Evolutionary conservation across 768 basidiomycete species (phyloP).

Genomic region (Hericium coralloides): DNA sequence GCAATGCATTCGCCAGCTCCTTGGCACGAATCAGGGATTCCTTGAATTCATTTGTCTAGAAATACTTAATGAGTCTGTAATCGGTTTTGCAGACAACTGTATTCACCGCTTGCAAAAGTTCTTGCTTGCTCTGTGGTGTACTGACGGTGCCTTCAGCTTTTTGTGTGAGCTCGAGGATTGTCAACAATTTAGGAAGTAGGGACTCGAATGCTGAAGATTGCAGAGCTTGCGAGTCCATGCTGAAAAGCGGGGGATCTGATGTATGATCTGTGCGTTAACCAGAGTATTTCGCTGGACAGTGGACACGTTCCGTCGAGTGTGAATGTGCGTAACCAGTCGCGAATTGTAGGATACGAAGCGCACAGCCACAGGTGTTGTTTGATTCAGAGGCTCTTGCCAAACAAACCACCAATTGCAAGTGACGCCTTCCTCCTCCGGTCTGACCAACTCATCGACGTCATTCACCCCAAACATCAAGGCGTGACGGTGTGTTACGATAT

Average conservation of each 20-base stretch:
- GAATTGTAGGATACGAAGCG: not conserved
- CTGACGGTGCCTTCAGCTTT: conserved; percentile 43
- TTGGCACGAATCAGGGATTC: conserved; percentile 48
- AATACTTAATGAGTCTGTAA: not conserved
- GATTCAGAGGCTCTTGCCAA: not conserved
- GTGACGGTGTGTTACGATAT: too few species aligned
- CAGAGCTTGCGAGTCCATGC: not conserved
- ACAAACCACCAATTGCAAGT: not conserved
- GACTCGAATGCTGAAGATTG: conserved; percentile 36
- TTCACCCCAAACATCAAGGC: too few species aligned
- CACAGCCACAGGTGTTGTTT: not conserved
- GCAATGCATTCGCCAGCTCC: conserved; percentile 45
- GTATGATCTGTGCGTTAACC: too few species aligned
- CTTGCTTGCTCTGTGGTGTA: conserved; percentile 49
- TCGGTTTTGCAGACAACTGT: conserved; percentile 12
- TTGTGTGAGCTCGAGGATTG: conserved; percentile 53
- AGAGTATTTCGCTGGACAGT: not conserved
- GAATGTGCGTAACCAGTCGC: not conserved
- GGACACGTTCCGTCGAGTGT: not conserved
- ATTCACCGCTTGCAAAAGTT: conserved; percentile 53
- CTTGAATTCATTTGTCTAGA: conserved; percentile 69
- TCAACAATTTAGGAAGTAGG: conserved; percentile 51
- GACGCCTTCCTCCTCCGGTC: too few species aligned
- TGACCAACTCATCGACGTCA: too few species aligned
- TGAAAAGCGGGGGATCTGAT: too few species aligned